A percentile compares a stretch with the other conserved stretches of the same genome.
These are phyloP conservation scores for Rutstroemia sp. DNA, from an alignment of 2,329 filamentous ascomycete species.

Conservation along the genomic window DNA sequence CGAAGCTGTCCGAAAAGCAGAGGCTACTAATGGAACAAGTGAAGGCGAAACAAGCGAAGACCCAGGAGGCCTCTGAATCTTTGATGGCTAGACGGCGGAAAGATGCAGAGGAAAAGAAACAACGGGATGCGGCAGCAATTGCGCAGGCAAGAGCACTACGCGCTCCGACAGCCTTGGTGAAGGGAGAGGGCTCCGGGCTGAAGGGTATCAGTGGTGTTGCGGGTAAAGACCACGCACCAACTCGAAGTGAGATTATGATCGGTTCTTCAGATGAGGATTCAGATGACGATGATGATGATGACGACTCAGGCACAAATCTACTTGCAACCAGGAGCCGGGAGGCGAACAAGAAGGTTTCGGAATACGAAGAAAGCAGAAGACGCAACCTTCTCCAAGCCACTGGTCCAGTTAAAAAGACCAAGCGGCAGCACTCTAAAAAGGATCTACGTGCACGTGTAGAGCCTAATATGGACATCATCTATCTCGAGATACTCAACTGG, in stretches of 20 bases:
- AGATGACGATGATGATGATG: conserved; percentile 61
- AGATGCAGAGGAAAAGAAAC: conserved; percentile 68
- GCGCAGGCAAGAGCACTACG: conserved; percentile 59
- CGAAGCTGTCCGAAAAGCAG: conserved; percentile 26
- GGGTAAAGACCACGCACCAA: conserved; percentile 70
- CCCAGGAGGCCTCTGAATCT: conserved; percentile 32
- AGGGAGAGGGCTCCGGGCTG: conserved; percentile 72
- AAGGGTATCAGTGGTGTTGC: conserved; percentile 61
- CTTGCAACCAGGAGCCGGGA: conserved; percentile 41
- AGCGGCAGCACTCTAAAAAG: conserved; percentile 73
- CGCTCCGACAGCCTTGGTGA: conserved; percentile 46
- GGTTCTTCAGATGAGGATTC: conserved; percentile 67
- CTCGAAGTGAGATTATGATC: conserved; percentile 85
- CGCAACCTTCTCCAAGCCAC: conserved; percentile 46
- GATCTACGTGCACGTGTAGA: conserved; percentile 91
- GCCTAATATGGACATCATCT: conserved; percentile 78
- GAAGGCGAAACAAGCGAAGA: conserved; percentile 10
- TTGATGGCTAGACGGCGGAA: conserved; percentile 69
- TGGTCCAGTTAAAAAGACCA: conserved; percentile 76
- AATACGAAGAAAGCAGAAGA: conserved; percentile 39
- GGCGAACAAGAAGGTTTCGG: conserved; percentile 27
- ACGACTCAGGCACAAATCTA: conserved; percentile 28
- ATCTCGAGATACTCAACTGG: conserved; percentile 84
- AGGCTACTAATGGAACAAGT: conserved; percentile 22
- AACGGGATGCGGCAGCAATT: conserved; percentile 63